phyloP scores from a whole-genome alignment of 345 rosid genomes.

The Citrus reticulata region DNA sequence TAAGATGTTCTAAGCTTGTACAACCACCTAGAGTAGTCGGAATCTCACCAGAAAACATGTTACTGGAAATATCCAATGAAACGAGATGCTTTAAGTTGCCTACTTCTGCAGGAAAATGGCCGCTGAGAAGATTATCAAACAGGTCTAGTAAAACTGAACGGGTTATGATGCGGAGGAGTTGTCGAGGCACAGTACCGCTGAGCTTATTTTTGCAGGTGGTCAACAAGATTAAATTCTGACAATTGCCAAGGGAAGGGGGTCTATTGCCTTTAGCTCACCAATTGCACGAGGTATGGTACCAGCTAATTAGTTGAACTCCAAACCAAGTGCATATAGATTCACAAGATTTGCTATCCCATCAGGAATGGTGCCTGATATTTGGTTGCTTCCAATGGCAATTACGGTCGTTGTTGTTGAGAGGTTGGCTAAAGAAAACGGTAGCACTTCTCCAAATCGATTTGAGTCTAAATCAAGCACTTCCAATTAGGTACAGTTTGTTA shows the following conservation, averaged over 20 bases:
- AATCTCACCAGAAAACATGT: conserved; percentile 1
- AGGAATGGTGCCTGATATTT: too few species aligned
- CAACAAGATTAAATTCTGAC: neutral
- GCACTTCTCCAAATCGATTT: too few species aligned
- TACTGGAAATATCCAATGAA: conserved; percentile 7
- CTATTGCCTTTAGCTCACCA: neutral
- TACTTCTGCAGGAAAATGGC: conserved; percentile 8
- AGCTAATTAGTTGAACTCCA: too few species aligned
- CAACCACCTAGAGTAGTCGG: conserved; percentile 15
- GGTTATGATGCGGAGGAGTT: neutral
- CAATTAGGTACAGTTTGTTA: too few species aligned
- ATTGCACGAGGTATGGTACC: neutral
- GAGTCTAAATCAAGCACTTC: too few species aligned
- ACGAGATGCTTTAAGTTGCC: conserved; percentile 1
- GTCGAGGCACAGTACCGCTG: conserved; percentile 9
- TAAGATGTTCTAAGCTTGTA: neutral
- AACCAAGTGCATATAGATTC: too few species aligned
- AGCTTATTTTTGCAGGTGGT: neutral
- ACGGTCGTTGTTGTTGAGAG: too few species aligned
- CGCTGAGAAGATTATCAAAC: neutral
- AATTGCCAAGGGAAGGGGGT: conserved; percentile 2
- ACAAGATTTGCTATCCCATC: too few species aligned
- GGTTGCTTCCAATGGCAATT: too few species aligned
- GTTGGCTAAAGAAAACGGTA: too few species aligned
- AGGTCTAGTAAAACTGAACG: neutral